Base-by-base conservation (phyloP, 768 basidiomycete species). In the Phanerodontia chrysosporium region DNA sequence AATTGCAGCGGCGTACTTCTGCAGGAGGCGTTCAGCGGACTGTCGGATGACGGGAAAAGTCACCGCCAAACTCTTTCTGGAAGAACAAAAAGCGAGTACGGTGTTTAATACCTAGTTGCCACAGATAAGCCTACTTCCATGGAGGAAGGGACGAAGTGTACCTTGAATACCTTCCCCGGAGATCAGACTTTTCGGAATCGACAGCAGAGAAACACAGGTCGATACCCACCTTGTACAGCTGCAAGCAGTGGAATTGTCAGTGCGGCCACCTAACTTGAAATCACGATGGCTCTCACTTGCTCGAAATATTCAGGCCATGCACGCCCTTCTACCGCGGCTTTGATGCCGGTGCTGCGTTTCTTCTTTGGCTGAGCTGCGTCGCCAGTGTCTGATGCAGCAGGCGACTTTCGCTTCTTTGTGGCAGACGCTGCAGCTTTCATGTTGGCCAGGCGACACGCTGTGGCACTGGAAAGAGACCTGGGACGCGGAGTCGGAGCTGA, bases 1-100 rank as follows among this genome's bases (percentile, higher is more conserved):
- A 18, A 18, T 45, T n/a, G 22, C 12, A 21, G 18, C 44, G 28
- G 67, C 77, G 18, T 52, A 90, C 93, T 84, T 78, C 66, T 90
- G 90, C 21, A 94, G 70, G 8, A 95, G 76, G 49, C 80, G 77
- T 74, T 95, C 92, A 0, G 92, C 91, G n/a, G 90, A 91, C 14
- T 81, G 78, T 45, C 87, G 80, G 25, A 95, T 78, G 2, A 84
- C 80, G 6, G 84, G 77, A 66, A 94, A 95, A 0, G 90, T 94
- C 7, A 83, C 86, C 7, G 91, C 89, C 32, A 95, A 71, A 62
- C 90, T 83, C 63, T 90, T 89, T 61, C 90, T 80, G 0, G 90
- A 86, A 2, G 90, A 89, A 39, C 92, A 80, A 66, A 96, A 96
- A 0, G 89, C 92, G 42, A 95, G 80, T 3, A 96, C 90, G 14